Conservation (phyloP, 345 rosid species). For the Carallia brachiata region DNA sequence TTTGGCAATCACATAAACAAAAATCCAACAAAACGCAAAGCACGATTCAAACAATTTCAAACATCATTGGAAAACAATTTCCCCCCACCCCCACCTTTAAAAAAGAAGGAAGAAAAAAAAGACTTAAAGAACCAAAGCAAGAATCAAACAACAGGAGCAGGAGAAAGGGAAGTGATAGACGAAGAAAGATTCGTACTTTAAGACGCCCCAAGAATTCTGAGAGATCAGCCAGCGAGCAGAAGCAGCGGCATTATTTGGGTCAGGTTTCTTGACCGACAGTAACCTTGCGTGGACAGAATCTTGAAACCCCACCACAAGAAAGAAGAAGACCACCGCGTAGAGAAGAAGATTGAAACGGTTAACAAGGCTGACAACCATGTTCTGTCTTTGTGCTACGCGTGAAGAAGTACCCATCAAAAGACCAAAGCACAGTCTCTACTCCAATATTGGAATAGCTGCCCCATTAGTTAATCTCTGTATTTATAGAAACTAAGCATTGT, state of each 20-base stretch:
- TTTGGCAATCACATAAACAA: not conserved
- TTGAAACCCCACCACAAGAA: constrained; percentile 15
- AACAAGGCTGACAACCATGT: constrained; percentile 3
- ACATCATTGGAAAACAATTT: no score
- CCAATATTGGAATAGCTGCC: no score
- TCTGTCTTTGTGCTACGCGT: not conserved
- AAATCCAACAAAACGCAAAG: not conserved
- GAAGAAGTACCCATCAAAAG: not conserved
- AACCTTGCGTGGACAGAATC: constrained; percentile 38
- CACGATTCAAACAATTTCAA: not conserved
- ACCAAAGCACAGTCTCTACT: no score
- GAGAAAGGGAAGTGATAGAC: not conserved
- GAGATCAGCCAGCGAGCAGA: constrained; percentile 86
- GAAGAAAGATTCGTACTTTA: constrained; percentile 42
- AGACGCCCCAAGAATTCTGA: constrained; percentile 76
- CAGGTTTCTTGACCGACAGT: constrained; percentile 7
- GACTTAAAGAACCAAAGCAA: not conserved
- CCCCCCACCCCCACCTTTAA: no score
- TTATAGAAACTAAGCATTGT: no score
- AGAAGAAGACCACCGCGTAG: constrained; percentile 4
- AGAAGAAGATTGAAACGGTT: not conserved
- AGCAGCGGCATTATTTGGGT: not conserved
- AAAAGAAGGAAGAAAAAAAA: not conserved
- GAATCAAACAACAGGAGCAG: not conserved
- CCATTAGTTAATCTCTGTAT: no score